Percentiles rank a stretch among this genome's conserved stretches.
These are phyloP conservation scores for Trichoderma virens DNA, from an alignment of 495 filamentous ascomycete genomes.

Conservation along the genomic window DNA sequence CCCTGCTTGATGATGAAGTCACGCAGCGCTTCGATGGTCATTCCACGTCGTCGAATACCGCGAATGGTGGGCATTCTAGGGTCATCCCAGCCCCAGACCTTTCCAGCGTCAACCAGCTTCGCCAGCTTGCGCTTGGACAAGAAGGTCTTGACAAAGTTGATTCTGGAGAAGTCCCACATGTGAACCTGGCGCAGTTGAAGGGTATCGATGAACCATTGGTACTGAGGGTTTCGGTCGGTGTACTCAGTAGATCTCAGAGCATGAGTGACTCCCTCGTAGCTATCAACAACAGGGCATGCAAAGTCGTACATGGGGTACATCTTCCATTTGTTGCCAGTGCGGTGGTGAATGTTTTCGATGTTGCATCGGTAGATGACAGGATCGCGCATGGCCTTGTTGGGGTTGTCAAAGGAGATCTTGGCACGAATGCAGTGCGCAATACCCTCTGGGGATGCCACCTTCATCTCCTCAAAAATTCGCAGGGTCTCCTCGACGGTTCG, in stretches of 20 bases:
- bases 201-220: slow-evolving; percentile 89
- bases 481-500: slow-evolving; percentile 74
- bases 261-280: slow-evolving; percentile 87
- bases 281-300: slow-evolving; percentile 85
- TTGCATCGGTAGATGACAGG: slow-evolving; percentile 94
- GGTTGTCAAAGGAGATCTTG: slow-evolving; percentile 76
- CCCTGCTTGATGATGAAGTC: slow-evolving; percentile 94
- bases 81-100: slow-evolving; percentile 91
- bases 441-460: slow-evolving; percentile 67
- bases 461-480: slow-evolving; percentile 80
- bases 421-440: slow-evolving; percentile 78
- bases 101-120: slow-evolving; percentile 78
- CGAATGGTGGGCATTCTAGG: slow-evolving; percentile 92
- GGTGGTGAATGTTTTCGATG: slow-evolving; percentile 67
- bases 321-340: slow-evolving; percentile 85
- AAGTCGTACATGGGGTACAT: slow-evolving; percentile 97
- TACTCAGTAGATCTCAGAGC: slow-evolving; percentile 95
- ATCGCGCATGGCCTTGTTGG: slow-evolving; percentile 82
- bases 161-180: slow-evolving; percentile 95
- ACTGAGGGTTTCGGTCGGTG: slow-evolving; percentile 93
- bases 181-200: slow-evolving; percentile 81
- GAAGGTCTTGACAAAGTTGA: slow-evolving; percentile 90
- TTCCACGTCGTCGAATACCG: slow-evolving; percentile 79
- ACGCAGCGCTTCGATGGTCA: slow-evolving; percentile 80
- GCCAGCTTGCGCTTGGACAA: slow-evolving; percentile 93